Base-by-base conservation (phyloP, 148 eudicot genomes). In the Nyssa sinensis region DNA sequence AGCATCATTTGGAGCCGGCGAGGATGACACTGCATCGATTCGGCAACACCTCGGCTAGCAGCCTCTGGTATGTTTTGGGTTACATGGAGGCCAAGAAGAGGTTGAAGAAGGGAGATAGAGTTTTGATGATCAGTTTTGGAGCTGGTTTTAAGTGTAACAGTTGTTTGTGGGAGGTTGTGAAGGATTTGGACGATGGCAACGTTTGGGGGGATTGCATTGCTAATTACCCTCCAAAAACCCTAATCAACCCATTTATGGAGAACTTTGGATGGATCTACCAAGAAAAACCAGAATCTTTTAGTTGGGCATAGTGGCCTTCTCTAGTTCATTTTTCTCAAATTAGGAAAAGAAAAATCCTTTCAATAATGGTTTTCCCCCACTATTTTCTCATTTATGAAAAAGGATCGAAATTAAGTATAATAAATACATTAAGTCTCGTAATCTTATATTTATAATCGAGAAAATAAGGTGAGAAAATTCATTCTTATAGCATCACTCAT, bases 101-200 rank as follows among this genome's bases (percentile, higher is more conserved):
- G 30, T 30, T 67, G 11, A 60, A 72, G 55, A 60, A 34, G 21
- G 69, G 69, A 0, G 67, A 73, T 27, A 41, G 28, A 19, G 14
- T 73, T 31, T 47, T 62, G 69, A 73, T 73, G 76, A 28, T 73
- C 6, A 73, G 76, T 30, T 73, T 73, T n/a, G 76, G 76, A 28
- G 76, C 76, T 23, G 76, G 76, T 19, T 62, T 73, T 16, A 73
- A 73, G 58, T 62, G 68, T 24, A 73, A 73, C 60, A 73, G n/a
- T 28, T 73, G 76, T 21, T 24, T 73, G 53, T 73, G 76, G 76
- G 76, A 73, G 58, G 76, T 73, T 1, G 16, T 37, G 11, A 35
- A 2, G 32, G 76, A 73, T n/a, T 1, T 73, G 76, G 34, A 44
- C 24, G 66, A 53, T 24, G 66, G 7, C 8, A 73, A 73, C 63